Base-by-base conservation (phyloP, 306 rosid species). In the Ochetophila trinervis region DNA sequence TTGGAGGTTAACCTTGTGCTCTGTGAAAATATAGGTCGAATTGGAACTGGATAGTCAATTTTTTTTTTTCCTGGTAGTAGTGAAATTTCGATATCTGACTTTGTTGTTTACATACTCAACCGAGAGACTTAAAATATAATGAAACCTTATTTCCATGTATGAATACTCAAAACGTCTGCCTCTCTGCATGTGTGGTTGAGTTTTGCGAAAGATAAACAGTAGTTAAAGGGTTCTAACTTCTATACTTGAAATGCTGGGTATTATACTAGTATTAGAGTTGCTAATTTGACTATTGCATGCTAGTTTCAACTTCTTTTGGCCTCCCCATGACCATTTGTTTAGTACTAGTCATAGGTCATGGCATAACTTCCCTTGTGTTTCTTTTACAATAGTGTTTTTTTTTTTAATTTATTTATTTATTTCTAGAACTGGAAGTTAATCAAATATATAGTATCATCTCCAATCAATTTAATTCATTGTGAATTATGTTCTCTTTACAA, bases 191-290 rank as follows among this genome's bases (percentile, higher is more conserved):
- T 27, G 32, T 27, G 32, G 20, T 44, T 17, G 21, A 44, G 54
- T 63, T 63, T 42, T 21, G 53, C 51, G 21, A 63, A 63, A n/a
- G 42, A 40, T 7, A 55, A 54, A 47, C n/a, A 1, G 34, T 58
- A 22, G 30, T 32, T 23, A n/a, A 35, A 18, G 35, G 18, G 24
- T 56, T 56, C 60, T 34, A 32, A 6, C 20, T 15, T 34, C 23
- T 9, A 34, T n/a, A n/a, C n/a, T n/a, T n/a, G n/a, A n/a, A n/a
- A n/a, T n/a, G n/a, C n/a, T n/a, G n/a, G n/a, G n/a, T n/a, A n/a
- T 32, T 6, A 14, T 19, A 17, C 47, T 58, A 27, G 45, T 62
- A 15, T 24, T 44, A 42, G 53, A 44, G 3, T 15, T 62, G 36
- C 6, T 22, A 37, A 37, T 63, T 63, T 15, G n/a, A 63, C 57